Base-by-base conservation (phyloP, 1,139 yeast genomes). In the Candida sp. region DNA sequence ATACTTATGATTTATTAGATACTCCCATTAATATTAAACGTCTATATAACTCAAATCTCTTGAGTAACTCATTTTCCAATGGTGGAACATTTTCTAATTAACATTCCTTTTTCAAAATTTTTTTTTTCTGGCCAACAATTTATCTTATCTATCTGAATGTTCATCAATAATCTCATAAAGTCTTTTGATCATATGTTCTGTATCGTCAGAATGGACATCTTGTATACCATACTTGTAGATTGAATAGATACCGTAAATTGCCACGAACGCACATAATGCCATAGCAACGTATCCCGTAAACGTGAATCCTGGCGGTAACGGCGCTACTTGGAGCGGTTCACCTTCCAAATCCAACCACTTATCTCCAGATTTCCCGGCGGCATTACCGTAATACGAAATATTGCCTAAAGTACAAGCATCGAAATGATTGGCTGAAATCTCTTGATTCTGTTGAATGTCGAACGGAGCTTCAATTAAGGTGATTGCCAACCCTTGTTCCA, bases 231-330 rank as follows among this genome's bases (percentile, higher is more conserved):
- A 93, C 64, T 83, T 66, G 48, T 84, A 78, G 59, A 93, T 87
- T 49, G 87, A 77, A 45, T 70, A 73, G 66, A 91, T 72, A 59
- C 98, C 99, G 25, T 86, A 68, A 45, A 88, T 58, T 51, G 96
- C 98, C 44, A 91, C 73, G 48, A 90, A 57, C 60, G 86, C 75
- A 25, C 97, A 89, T 65, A 90, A 79, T 27, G 81, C 84, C 61
- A 93, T 70, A 9, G 98, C 98, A 46, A 91, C 84, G 57, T 86
- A 84, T 63, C 98, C 99, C 56, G 85, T 83, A 38, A 85, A 78
- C 37, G 98, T 91, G 77, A 93, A 91, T 4, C 97, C 97, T 35
- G 73, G 60, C 35, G 98, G 98, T 57, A 93, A 75, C 32, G 73
- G 65, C 44, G 68, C 66, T 21, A 55, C 70, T 65, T 91, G 97